A percentile compares a stretch with the other conserved stretches of the same genome.
Evolutionary conservation across 2,329 filamentous ascomycete genomes (phyloP).

Genomic region (Nigrospora osmanthi): DNA sequence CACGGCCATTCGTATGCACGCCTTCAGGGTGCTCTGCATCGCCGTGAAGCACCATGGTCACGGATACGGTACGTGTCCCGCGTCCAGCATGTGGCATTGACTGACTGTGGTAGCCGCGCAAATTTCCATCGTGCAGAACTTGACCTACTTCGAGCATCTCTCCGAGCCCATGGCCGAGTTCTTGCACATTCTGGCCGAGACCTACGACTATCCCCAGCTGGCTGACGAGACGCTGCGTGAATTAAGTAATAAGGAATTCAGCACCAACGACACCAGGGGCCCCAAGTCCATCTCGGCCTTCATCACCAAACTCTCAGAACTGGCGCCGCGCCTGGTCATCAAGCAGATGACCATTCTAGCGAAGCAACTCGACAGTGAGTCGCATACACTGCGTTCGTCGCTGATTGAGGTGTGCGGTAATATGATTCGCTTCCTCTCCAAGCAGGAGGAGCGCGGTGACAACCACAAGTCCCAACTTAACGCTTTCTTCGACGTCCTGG

Average conservation of each 20-base stretch:
- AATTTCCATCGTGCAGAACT: constrained; percentile 93
- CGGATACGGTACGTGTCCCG: constrained; percentile 64
- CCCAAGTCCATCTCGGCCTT: constrained; percentile 96
- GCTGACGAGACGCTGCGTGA: constrained; percentile 91
- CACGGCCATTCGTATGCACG: constrained; percentile 87
- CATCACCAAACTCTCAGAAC: constrained; percentile 84
- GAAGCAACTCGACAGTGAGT: constrained; percentile 94
- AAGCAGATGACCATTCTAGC: constrained; percentile 95
- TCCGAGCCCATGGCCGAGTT: constrained; percentile 99
- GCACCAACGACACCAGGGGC: constrained; percentile 88
- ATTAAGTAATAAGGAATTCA: constrained; percentile 96
- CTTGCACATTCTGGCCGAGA: constrained; percentile 87
- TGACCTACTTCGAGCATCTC: constrained; percentile 98
- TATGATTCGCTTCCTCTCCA: constrained; percentile 83
- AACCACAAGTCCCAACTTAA: constrained; percentile 93
- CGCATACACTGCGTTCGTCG: constrained; percentile 86
- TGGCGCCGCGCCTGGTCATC: constrained; percentile 85
- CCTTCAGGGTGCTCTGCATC: constrained; percentile 93
- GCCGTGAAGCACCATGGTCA: constrained; percentile 97
- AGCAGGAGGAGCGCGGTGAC: constrained; percentile 83
- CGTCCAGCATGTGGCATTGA: not conserved
- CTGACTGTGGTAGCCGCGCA: constrained; percentile 60
- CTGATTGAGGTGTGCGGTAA: constrained; percentile 97
- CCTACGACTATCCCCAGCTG: constrained; percentile 95
- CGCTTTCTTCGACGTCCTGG: constrained; percentile 92